Base-by-base conservation (phyloP, 352 stramenopile species). In the Pythium biforme region DNA sequence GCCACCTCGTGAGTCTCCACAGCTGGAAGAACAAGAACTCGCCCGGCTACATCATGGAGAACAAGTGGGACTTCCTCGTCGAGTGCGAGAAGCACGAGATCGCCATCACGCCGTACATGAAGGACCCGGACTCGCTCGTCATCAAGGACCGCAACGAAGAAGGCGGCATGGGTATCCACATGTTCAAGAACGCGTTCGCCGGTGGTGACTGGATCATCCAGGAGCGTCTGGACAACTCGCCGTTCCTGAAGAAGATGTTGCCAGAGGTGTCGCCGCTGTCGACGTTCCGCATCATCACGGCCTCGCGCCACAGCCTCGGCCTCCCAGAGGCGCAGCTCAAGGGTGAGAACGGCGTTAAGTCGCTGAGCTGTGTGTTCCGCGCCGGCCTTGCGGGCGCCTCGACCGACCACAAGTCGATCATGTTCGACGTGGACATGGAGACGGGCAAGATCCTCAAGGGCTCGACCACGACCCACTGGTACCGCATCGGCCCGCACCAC, bases 131-230 rank as follows among this genome's bases (percentile, higher is more conserved):
- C 20, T 90, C 82, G 51, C 85, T 99, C 34, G 96, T 99, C 8
- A 83, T 98, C 55, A 99, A 99, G 74, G 94, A 99, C 75, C 92
- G 96, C 34, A 98, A 99, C 62, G 96, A 99, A 69, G 95, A 99
- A 72, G 96, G 97, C 20, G 97, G 96, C 40, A 92, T 99, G 83
- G 96, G 97, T 51, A 98, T 99, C 65, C 92, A 92, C 72, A 98
- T 99, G 62, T 99, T 98, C 73, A 94, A 97, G 64, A 99, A 99
- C 81, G 97, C 97, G 0, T 85, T 94, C 1, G 75, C 83, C 23
- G 96, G 96, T 23, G 97, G 97, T 34, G 84, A 93, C 72, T 96
- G 83, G 81, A 99, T 99, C 59, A 98, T 99, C 67, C 97, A 99
- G 70, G 95, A 99, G 69, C 90, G 92, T 56, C 83, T 98, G 12